Conservation (phyloP, 257 asterid species). For the Nicotiana benthamiana region DNA sequence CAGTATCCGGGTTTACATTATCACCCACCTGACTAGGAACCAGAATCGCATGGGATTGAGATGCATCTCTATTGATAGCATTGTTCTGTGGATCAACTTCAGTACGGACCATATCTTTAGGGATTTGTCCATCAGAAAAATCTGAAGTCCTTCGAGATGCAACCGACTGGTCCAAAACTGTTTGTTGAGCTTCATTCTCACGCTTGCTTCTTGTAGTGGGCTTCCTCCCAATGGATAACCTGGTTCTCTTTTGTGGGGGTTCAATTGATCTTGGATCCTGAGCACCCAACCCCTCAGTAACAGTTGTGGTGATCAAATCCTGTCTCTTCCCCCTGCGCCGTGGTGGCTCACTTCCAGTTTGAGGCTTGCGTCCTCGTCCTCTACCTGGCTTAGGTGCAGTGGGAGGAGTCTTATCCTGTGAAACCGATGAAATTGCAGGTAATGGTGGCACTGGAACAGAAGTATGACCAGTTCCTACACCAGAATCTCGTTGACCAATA, state of each 20-base stretch:
- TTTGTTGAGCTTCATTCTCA: constrained; percentile 26
- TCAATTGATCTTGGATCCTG: constrained; percentile 38
- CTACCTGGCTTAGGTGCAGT: constrained; percentile 45
- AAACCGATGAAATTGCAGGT: constrained; percentile 26
- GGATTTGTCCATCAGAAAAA: constrained; percentile 13
- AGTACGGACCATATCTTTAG: neutral
- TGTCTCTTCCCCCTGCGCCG: constrained; percentile 66
- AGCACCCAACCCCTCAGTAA: constrained; percentile 36
- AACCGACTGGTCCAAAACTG: constrained; percentile 21
- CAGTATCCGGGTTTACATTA: neutral
- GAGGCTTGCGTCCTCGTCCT: constrained; percentile 54
- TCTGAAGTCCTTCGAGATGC: constrained; percentile 26
- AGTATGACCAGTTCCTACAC: constrained; percentile 23
- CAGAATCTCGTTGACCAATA: constrained; percentile 31
- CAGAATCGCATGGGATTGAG: constrained; percentile 3
- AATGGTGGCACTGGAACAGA: constrained; percentile 26
- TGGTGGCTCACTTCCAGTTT: constrained; percentile 49
- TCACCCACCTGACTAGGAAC: neutral
- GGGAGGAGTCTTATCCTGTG: constrained; percentile 27
- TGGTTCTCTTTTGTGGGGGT: constrained; percentile 55
- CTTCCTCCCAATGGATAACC: constrained; percentile 53
- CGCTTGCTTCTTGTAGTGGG: constrained; percentile 34
- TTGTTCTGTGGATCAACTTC: constrained; percentile 11
- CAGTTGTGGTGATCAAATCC: constrained; percentile 32
- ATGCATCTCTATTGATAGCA: constrained; percentile 1